A percentile compares a stretch with the other conserved stretches of the same genome.
phyloP scores from a whole-genome alignment of 225 moss, liverwort and hornwort species.

The Polytrichum formosum region DNA sequence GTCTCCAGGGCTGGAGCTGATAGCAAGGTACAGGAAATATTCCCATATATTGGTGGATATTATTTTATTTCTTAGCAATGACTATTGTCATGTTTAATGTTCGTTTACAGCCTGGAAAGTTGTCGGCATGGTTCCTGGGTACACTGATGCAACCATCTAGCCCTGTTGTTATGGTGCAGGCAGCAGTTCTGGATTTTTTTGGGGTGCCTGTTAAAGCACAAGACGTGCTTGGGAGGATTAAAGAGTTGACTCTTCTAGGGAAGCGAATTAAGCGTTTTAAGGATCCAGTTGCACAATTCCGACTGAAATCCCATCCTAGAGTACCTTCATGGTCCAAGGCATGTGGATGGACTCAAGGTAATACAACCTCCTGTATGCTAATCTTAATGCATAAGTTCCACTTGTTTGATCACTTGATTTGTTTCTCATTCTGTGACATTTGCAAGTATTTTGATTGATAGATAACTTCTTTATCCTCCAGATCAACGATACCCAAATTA shows the following conservation, averaged over 20 bases:
- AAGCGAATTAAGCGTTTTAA: slow-evolving; percentile 85
- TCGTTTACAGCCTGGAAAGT: too few species aligned
- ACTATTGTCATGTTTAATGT: too few species aligned
- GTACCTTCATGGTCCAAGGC: slow-evolving; percentile 89
- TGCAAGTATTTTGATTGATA: slow-evolving; percentile 2
- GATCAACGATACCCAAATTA: too few species aligned
- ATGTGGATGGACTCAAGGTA: slow-evolving; percentile 98
- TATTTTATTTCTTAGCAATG: too few species aligned
- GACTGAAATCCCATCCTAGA: slow-evolving; percentile 79
- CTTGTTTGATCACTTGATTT: background rate
- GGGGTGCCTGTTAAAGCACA: slow-evolving; percentile 98
- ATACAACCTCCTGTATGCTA: background rate
- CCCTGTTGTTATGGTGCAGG: slow-evolving; percentile 44
- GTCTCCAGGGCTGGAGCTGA: slow-evolving; percentile 75
- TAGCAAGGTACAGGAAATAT: slow-evolving; percentile 57
- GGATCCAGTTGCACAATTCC: slow-evolving; percentile 93
- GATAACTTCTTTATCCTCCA: background rate
- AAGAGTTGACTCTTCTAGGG: slow-evolving; percentile 79
- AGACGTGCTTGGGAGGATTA: slow-evolving; percentile 77
- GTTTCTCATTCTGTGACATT: too few species aligned
- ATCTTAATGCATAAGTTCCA: background rate
- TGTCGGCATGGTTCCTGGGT: too few species aligned
- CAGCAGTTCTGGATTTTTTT: slow-evolving; percentile 94
- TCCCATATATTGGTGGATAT: too few species aligned
- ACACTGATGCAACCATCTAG: too few species aligned